Evolutionary conservation across 2,329 filamentous ascomycete genomes (phyloP).

Genomic region (Fusarium napiforme): DNA sequence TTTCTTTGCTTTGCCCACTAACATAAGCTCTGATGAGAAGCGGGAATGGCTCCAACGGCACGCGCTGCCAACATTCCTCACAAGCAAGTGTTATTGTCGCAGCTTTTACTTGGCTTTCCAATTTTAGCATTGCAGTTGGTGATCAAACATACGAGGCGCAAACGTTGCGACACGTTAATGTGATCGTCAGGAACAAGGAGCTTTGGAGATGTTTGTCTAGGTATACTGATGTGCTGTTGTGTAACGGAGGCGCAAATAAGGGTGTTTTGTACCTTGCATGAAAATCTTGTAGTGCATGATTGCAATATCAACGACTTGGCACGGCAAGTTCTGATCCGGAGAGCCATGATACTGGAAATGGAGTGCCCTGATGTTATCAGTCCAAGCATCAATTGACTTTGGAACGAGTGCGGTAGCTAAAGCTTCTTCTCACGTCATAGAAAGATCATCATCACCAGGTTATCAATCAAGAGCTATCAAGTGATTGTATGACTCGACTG

Average conservation of each 20-base stretch:
- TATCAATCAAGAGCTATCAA: background rate
- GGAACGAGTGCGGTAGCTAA: background rate
- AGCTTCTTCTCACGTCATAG: background rate
- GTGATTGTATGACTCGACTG: background rate
- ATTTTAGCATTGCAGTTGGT: background rate
- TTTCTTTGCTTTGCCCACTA: background rate
- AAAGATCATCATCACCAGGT: background rate
- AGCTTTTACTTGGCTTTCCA: background rate
- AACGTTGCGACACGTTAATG: background rate
- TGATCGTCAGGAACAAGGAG: slow-evolving; percentile 29
- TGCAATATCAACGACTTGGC: slow-evolving; percentile 10
- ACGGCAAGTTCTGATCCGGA: background rate
- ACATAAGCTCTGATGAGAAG: background rate
- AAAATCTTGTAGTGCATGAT: background rate
- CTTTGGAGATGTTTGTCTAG: background rate
- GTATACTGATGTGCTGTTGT: background rate
- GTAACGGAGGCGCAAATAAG: slow-evolving; percentile 1
- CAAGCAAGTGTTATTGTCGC: background rate
- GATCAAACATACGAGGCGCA: background rate
- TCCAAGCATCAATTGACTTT: background rate
- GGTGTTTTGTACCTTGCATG: slow-evolving; percentile 3
- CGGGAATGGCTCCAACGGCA: slow-evolving; percentile 24
- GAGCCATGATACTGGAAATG: background rate
- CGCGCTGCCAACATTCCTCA: slow-evolving; percentile 16
- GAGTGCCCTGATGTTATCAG: background rate